phyloP scores from a whole-genome alignment of 73 alveolate genomes.

The Loxodes magnus region DNA sequence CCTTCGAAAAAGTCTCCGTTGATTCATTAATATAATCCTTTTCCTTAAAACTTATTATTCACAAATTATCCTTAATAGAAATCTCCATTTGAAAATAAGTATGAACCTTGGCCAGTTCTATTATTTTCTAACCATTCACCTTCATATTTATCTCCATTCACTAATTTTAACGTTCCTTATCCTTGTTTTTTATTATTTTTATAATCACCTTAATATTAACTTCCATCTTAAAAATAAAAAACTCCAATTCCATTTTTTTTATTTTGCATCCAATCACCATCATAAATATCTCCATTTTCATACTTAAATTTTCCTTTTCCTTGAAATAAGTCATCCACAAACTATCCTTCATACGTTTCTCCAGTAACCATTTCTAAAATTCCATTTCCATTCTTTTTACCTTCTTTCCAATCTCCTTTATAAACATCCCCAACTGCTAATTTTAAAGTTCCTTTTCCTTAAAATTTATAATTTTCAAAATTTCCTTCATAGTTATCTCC shows the following conservation, averaged over 20 bases:
- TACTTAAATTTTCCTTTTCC: conserved; percentile 1
- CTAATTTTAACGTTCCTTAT: background rate
- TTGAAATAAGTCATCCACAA: conserved; percentile 5
- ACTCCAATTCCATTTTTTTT: conserved; percentile 3
- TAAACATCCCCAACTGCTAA: background rate
- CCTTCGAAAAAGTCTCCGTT: conserved; percentile 5
- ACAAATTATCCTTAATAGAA: background rate
- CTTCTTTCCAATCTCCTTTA: background rate
- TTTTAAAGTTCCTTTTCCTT: conserved; percentile 1
- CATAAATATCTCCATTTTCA: background rate
- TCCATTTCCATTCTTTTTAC: conserved; percentile 3
- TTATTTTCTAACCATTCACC: conserved; percentile 2
- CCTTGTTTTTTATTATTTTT: background rate
- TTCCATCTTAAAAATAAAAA: background rate
- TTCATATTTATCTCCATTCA: background rate
- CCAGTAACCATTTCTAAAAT: background rate
- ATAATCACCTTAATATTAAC: background rate
- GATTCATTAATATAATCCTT: background rate
- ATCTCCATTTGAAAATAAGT: background rate
- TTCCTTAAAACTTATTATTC: background rate
- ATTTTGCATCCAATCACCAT: conserved; percentile 5
- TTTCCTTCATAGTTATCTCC: background rate
- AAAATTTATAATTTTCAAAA: background rate
- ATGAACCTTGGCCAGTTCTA: background rate
- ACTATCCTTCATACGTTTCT: background rate